Evolutionary conservation across 2,329 filamentous ascomycete species (phyloP), one percentile per base, ranked within the genome.

Genomic region (Aureobasidium sp.): DNA sequence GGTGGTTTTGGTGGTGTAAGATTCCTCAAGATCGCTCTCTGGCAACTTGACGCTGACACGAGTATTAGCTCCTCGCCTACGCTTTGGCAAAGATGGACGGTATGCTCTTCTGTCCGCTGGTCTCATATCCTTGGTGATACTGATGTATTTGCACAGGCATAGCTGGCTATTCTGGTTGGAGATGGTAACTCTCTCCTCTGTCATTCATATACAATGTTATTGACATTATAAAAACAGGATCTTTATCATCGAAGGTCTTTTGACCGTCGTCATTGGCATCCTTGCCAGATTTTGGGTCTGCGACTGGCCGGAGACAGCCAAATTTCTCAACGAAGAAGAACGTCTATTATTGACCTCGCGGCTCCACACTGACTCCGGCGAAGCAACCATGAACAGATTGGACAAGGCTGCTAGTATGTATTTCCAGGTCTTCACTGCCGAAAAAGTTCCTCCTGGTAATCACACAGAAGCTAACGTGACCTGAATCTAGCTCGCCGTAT

Each of bases 341-440:
- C 74, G 76, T 50, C 65, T 68, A 12, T 66, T 80, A 5, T 73
- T 82, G 2, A 69, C 77, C 29, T 69, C 71, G 10, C 76, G 78
- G 2, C 67, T 81, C 9, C 69, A 70, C 7, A 59, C 59, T 17
- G 67, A 69, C 2, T 72, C 75, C 3, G 79, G 74, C 17, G 76
- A 76, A 6, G 75, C 74, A 2, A 74, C 71, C 50, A 84, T 85
- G 82, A 76, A 84, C 62, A 79, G 78, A 13, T 73, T 83, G 2
- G 79, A 83, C 64, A 78, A 77, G 64, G 74, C 76, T 51, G 76
- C 79, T 0, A 72, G 74, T 62, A 73, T 73, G 61, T 75, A 8
- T 56, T 12, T 23, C 1, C n/a, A 12, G 12, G 3, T 34, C 5
- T n/a, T 29, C 20, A 9, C 20, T 52, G 1, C 12, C 8, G 13